Conservation (phyloP, 805 yeast species). For the Yarrowia sp. region DNA sequence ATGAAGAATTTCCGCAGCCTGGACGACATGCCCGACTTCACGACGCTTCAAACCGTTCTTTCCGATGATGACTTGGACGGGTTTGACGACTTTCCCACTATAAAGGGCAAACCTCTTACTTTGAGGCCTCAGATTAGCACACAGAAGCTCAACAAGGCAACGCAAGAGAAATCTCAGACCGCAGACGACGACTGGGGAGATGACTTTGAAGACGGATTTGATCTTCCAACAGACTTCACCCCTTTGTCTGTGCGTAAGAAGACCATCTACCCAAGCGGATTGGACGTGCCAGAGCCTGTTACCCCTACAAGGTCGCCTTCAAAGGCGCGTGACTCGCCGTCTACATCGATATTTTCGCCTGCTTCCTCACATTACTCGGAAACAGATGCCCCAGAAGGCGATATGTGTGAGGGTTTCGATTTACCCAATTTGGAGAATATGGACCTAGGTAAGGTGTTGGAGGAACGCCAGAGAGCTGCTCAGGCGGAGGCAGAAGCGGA, state of each 20-base stretch:
- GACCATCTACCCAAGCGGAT: conserved; percentile 20
- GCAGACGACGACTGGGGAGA: conserved; percentile 3
- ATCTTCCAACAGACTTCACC: conserved; percentile 24
- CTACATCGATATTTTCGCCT: conserved; percentile 32
- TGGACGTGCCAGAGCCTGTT: conserved; percentile 21
- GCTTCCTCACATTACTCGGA: conserved; percentile 22
- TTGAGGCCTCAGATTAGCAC: not conserved
- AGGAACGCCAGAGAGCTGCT: conserved; percentile 20
- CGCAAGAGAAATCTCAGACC: not conserved
- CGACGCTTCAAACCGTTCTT: conserved; percentile 22
- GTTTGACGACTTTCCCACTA: conserved; percentile 21
- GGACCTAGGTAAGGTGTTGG: conserved; percentile 8
- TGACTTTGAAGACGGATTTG: conserved; percentile 34
- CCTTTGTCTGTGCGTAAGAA: conserved; percentile 25
- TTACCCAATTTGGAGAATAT: conserved; percentile 4
- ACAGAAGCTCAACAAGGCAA: not conserved
- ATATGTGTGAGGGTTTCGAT: conserved; percentile 37
- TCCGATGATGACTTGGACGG: conserved; percentile 19
- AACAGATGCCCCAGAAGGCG: conserved; percentile 31
- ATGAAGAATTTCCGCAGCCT: conserved; percentile 24
- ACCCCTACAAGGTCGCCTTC: conserved; percentile 1
- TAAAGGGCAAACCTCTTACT: conserved; percentile 12
- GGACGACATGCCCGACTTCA: conserved; percentile 27
- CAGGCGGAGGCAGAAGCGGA: conserved; percentile 17
- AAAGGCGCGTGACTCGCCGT: conserved; percentile 12